Evolutionary conservation across 2,329 filamentous ascomycete genomes (phyloP).

Genomic region (Aspergillus fructus): DNA sequence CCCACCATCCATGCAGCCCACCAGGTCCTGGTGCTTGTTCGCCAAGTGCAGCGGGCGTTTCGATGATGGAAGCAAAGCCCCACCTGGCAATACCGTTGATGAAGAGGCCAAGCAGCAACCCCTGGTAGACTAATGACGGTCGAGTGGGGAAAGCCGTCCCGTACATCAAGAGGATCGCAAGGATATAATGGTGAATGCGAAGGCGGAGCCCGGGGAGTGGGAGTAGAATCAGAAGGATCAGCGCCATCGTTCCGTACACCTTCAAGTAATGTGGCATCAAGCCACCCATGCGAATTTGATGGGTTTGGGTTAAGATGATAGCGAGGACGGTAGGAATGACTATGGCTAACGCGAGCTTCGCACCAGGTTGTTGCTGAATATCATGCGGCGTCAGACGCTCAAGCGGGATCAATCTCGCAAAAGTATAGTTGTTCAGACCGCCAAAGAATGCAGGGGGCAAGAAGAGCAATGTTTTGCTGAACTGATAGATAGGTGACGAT

Average conservation of each 20-base stretch:
- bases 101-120: constrained; percentile 84
- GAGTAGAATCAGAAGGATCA: constrained; percentile 68
- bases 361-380: constrained; percentile 83
- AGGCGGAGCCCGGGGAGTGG: constrained; percentile 74
- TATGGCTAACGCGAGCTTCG: constrained; percentile 74
- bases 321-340: constrained; percentile 69
- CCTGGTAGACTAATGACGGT: constrained; percentile 81
- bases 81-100: constrained; percentile 91
- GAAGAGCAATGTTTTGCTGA: constrained; percentile 90
- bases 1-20: constrained; percentile 44
- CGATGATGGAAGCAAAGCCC: constrained; percentile 86
- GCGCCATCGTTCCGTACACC: constrained; percentile 70
- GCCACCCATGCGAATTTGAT: constrained; percentile 81
- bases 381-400: constrained; percentile 89
- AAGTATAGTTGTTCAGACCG: constrained; percentile 89
- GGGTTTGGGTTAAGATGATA: constrained; percentile 74
- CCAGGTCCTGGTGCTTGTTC: constrained; percentile 47
- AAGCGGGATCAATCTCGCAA: constrained; percentile 84
- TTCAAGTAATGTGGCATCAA: constrained; percentile 74
- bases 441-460: constrained; percentile 89
- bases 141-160: constrained; percentile 88
- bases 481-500: constrained; percentile 59
- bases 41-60: constrained; percentile 71
- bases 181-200: constrained; percentile 92
- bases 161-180: constrained; percentile 80